These are phyloP conservation scores for Elymus sibiricus DNA, from an alignment of 176 grass and related monocot genomes.

Conservation along the genomic window DNA sequence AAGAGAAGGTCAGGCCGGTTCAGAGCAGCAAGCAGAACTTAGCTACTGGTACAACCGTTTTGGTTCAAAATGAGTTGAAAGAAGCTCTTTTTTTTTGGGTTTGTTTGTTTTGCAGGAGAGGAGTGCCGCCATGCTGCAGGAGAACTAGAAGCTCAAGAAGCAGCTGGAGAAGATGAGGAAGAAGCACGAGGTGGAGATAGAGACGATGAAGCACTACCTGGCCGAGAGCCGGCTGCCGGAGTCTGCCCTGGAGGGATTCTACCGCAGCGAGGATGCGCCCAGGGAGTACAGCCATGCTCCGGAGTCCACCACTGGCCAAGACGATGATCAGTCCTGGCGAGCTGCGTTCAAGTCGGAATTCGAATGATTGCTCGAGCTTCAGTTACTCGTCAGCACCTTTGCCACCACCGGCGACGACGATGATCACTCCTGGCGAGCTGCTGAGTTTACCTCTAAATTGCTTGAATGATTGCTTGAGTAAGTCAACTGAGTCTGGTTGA, in stretches of 20 bases:
- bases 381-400: conserved; percentile 30
- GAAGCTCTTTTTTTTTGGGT: background rate
- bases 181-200: conserved; percentile 80
- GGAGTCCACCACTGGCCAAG: background rate
- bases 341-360: conserved; percentile 67
- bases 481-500: conserved; percentile 52
- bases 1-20: conserved; percentile 49
- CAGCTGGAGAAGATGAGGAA: conserved; percentile 87
- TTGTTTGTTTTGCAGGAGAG: conserved; percentile 52
- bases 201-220: conserved; percentile 93
- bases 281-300: conserved; percentile 16
- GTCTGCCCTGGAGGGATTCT: conserved; percentile 67
- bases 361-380: conserved; percentile 28
- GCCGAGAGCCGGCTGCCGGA: conserved; percentile 86
- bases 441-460: conserved; percentile 55
- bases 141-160: conserved; percentile 82
- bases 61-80: too few species aligned
- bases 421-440: conserved; percentile 73
- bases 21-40: background rate
- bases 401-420: conserved; percentile 24
- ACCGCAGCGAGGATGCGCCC: conserved; percentile 24
- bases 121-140: conserved; percentile 44
- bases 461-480: conserved; percentile 36
- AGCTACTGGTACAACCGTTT: too few species aligned
- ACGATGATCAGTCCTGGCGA: conserved; percentile 88